These are phyloP conservation scores for Miscanthus lutarioriparius DNA, from an alignment of 176 grass and related monocot genomes.

Conservation along the genomic window DNA sequence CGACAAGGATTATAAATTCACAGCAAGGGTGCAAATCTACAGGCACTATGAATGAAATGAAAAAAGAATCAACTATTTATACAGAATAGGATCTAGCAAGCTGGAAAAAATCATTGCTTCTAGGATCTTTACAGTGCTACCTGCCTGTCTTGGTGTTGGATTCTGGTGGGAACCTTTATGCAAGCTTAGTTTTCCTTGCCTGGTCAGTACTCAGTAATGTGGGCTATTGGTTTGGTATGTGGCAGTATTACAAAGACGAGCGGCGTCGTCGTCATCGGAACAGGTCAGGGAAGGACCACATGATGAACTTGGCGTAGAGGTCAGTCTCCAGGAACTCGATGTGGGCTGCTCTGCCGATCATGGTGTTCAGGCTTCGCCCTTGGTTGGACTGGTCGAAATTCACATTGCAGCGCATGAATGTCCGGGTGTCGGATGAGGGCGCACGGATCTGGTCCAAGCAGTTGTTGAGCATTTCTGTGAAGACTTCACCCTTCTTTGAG, in stretches of 20 bases:
- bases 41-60: constrained; percentile 42
- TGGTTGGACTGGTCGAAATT: constrained; percentile 84
- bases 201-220: constrained; percentile 38
- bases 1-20: constrained; percentile 33
- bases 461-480: constrained; percentile 91
- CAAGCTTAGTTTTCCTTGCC: constrained; percentile 35
- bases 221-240: constrained; percentile 28
- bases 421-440: constrained; percentile 64
- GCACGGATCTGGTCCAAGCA: constrained; percentile 91
- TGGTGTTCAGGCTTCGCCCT: constrained; percentile 76
- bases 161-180: constrained; percentile 26
- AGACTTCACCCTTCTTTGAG: constrained; percentile 82
- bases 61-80: constrained; percentile 51
- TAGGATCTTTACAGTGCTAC: constrained; percentile 50
- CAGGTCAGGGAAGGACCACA: constrained; percentile 93
- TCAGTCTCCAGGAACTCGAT: constrained; percentile 94
- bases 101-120: constrained; percentile 41
- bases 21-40: constrained; percentile 46
- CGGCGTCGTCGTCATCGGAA: constrained; percentile 50
- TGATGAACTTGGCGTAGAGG: constrained; percentile 82
- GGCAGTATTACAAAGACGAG: neutral
- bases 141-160: constrained; percentile 3
- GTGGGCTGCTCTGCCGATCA: constrained; percentile 92
- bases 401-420: constrained; percentile 83
- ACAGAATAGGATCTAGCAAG: constrained; percentile 44